Conservation (phyloP, 2,329 filamentous ascomycete species). For the Atkinsonella texensis region DNA sequence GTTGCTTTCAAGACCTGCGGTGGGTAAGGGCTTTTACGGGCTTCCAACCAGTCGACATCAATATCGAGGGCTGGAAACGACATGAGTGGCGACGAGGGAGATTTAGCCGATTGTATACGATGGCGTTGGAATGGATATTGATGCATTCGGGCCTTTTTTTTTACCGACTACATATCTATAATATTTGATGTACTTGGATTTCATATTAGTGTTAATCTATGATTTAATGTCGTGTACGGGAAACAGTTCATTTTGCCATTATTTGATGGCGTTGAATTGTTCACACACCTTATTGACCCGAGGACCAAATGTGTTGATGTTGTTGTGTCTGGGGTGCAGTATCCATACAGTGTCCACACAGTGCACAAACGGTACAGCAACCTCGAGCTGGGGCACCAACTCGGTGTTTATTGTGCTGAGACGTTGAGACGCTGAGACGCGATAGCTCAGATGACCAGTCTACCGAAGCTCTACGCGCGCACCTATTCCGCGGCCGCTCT, state of each 20-base stretch:
- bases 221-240: neutral
- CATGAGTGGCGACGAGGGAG: neutral
- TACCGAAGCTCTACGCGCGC: neutral
- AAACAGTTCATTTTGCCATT: no score
- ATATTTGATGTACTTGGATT: neutral
- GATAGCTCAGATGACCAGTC: neutral
- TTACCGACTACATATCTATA: neutral
- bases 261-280: no score
- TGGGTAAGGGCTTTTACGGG: neutral
- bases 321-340: no score
- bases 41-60: neutral
- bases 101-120: neutral
- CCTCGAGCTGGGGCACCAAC: neutral
- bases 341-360: rapidly evolving
- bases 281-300: no score
- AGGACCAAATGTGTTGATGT: no score
- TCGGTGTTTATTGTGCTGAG: neutral
- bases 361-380: neutral
- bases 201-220: neutral
- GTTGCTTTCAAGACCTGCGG: neutral
- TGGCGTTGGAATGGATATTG: neutral
- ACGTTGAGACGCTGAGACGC: neutral
- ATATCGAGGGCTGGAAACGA: neutral
- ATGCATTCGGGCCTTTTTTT: neutral
- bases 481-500: neutral